A percentile compares a stretch with the other conserved stretches of the same genome.
Evolutionary conservation across 352 stramenopile species (phyloP).

Genomic region (Globisporangium ultimum): DNA sequence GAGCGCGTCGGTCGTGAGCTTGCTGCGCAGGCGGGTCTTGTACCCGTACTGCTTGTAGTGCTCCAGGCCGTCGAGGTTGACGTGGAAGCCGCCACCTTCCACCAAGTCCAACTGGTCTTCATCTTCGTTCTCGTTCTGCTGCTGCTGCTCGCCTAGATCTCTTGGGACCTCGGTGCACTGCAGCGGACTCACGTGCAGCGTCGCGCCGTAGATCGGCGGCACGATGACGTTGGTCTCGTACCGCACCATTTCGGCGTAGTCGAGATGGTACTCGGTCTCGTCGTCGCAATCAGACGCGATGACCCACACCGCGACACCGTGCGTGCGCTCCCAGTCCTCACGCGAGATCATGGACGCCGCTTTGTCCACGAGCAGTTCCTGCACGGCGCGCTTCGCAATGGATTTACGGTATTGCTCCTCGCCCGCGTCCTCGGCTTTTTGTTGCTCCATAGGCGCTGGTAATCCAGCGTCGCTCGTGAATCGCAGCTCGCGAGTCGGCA

Average conservation of each 20-base stretch:
- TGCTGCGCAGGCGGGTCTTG: slow-evolving; percentile 46
- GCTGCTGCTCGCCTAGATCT: slow-evolving; percentile 4
- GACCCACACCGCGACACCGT: slow-evolving; percentile 42
- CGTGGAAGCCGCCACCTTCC: slow-evolving; percentile 60
- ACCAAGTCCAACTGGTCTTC: slow-evolving; percentile 17
- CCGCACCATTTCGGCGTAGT: slow-evolving; percentile 46
- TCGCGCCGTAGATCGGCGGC: slow-evolving; percentile 69
- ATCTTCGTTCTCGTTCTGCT: slow-evolving; percentile 1
- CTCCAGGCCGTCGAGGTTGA: slow-evolving; percentile 38
- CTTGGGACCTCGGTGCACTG: not conserved
- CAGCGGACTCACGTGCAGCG: slow-evolving; percentile 67
- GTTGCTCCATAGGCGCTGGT: not conserved
- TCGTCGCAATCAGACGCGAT: slow-evolving; percentile 38
- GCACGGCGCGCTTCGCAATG: slow-evolving; percentile 38
- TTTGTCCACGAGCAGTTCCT: slow-evolving; percentile 51
- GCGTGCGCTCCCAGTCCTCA: slow-evolving; percentile 15
- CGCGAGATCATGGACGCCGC: slow-evolving; percentile 6
- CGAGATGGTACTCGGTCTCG: slow-evolving; percentile 42
- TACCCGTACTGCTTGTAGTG: slow-evolving; percentile 68
- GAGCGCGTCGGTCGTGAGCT: slow-evolving; percentile 46
- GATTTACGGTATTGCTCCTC: slow-evolving; percentile 32
- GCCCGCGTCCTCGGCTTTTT: slow-evolving; percentile 13
- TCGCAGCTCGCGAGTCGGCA: slow-evolving; percentile 25
- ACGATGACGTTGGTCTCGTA: slow-evolving; percentile 48
- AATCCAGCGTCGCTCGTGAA: too few relatives aligned